phyloP scores from a whole-genome alignment of 2,329 filamentous ascomycete species.

The Verticillium nonalfalfae region DNA sequence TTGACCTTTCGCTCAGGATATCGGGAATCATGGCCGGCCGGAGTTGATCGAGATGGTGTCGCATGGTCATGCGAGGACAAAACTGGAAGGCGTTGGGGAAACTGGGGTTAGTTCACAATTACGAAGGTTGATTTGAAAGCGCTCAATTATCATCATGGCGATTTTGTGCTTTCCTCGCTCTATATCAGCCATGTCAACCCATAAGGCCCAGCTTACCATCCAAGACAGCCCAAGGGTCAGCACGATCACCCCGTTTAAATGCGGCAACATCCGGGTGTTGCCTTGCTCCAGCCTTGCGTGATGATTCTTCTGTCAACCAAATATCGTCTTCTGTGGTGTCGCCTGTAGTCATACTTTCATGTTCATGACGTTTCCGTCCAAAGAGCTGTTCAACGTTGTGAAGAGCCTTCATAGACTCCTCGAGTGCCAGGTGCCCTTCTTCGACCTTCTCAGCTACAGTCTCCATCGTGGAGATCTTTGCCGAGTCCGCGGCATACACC shows the following conservation, averaged over 20 bases:
- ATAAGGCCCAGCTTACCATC: constrained; percentile 50
- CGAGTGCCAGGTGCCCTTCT: constrained; percentile 48
- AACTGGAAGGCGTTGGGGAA: background rate
- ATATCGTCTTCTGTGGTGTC: constrained; percentile 21
- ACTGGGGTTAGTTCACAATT: background rate
- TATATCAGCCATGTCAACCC: constrained; percentile 11
- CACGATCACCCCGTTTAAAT: constrained; percentile 15
- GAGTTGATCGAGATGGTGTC: background rate
- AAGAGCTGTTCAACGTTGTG: constrained; percentile 43
- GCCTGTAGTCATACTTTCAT: constrained; percentile 13
- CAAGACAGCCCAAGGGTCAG: constrained; percentile 43
- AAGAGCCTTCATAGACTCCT: constrained; percentile 42
- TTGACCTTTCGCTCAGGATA: constrained; percentile 80
- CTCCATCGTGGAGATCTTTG: constrained; percentile 53
- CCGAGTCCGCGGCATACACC: constrained; percentile 53
- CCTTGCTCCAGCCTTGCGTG: constrained; percentile 17
- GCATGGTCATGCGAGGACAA: background rate
- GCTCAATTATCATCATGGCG: background rate
- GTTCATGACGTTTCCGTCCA: constrained; percentile 23
- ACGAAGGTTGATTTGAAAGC: background rate
- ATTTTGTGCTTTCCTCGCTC: background rate
- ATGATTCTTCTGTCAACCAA: constrained; percentile 27
- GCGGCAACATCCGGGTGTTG: constrained; percentile 11
- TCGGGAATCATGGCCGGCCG: constrained; percentile 59
- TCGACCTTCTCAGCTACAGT: constrained; percentile 54